Conservation (phyloP, 768 basidiomycete species). For the Leccinum longicurvipes region DNA sequence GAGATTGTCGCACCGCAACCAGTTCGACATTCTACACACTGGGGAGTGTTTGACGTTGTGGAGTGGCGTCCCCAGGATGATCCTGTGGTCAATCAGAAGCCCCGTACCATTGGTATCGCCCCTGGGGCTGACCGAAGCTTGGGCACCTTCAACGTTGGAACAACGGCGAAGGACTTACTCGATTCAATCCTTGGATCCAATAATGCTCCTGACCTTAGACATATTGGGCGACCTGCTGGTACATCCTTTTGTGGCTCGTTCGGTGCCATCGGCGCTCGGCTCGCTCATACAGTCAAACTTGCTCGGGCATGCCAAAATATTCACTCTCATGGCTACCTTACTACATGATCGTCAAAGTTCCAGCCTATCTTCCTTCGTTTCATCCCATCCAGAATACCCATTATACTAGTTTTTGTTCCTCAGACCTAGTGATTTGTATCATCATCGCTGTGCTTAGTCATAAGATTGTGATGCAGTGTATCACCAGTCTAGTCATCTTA, state of each 20-base stretch:
- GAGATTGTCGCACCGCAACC: constrained; percentile 16
- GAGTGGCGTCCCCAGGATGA: constrained; percentile 32
- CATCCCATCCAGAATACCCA: neutral
- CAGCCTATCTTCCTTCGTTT: neutral
- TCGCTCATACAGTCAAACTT: constrained; percentile 20
- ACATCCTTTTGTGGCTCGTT: constrained; percentile 28
- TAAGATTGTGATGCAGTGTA: neutral
- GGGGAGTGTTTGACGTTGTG: constrained; percentile 10
- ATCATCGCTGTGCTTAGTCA: constrained; percentile 21
- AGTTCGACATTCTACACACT: constrained; percentile 3
- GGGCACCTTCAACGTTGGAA: constrained; percentile 1
- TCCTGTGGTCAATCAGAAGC: constrained; percentile 29
- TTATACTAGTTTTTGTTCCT: neutral
- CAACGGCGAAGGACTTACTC: constrained; percentile 27
- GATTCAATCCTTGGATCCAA: constrained; percentile 25
- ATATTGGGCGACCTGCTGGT: constrained; percentile 10
- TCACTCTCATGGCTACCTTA: constrained; percentile 17
- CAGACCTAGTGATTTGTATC: neutral
- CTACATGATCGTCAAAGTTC: neutral
- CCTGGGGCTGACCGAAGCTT: constrained; percentile 20
- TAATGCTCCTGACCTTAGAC: neutral
- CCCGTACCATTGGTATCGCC: constrained; percentile 26
- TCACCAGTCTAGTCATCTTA: neutral
- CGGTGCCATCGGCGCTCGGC: constrained; percentile 20
- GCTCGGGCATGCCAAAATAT: constrained; percentile 15